Evolutionary conservation across 73 alveolate genomes (phyloP), one percentile per base, ranked within the genome.

Genomic region (Effrenium voratum): DNA sequence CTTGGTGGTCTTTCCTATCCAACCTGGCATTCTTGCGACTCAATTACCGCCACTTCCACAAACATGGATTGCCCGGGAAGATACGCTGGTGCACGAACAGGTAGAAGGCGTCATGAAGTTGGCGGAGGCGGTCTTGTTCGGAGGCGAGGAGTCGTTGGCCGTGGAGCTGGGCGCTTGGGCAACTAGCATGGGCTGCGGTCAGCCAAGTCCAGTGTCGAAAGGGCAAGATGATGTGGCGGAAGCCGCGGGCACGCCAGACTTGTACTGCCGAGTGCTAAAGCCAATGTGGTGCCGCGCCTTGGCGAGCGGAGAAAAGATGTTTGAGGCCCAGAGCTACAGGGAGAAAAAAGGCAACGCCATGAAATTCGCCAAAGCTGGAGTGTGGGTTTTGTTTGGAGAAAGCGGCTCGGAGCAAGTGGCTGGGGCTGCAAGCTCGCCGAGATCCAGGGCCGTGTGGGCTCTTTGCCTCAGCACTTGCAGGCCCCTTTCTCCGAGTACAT

Each of bases 31-130:
- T 24, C 43, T 32, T 79, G 40, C 63, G 90, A 24, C 44, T 40
- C 68, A 79, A 79, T 40, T 79, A 45, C 63, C 50, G 63, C 44
- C 90, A 79, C 34, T 79, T 79, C 63, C 50, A 79, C 43, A 43
- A 79, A 26, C 55, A 28, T 32, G 90, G 55, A 34, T 79, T 79
- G 90, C 90, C 90, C 90, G 90, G 90, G 90, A 46, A 24, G 90
- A 79, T 22, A 43, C 55, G 63, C 41, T 79, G 44, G 43, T 79
- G 90, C 63, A 43, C 24, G 84, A 73, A 47, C 84, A 40, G 5
- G 40, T 73, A 47, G 84, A 73, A 5, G n/a, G 30, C 46, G 5
- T 73, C 30, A 40, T 73, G 50, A 24, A 32, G 4, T 2, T 73
- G 8, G 84, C 84, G 13, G 47, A 40, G 84, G 84, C 84, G 30